Evolutionary conservation across 2,329 filamentous ascomycete species (phyloP), one percentile per base, ranked within the genome.

Genomic region (Pseudocercospora pini-densiflorae): DNA sequence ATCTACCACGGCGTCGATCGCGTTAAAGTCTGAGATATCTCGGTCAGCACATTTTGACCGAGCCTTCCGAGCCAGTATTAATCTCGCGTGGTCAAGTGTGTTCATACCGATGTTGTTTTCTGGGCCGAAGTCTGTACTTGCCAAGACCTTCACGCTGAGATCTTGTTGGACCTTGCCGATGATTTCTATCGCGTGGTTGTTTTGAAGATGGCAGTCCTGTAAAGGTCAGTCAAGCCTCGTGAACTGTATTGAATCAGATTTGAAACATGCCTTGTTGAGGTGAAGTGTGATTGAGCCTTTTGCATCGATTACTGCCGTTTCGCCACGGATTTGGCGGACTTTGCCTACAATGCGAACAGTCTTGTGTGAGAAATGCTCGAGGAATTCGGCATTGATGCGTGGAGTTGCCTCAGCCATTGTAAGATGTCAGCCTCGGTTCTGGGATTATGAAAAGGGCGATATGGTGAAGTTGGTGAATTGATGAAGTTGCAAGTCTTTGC

Each of bases 301-400:
- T 5, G 92, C 90, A 64, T 97, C 93, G 31, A 98, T 86, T 5
- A 89, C 88, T 0, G 93, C 94, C 59, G 87, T 86, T 61, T 95
- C 92, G 71, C 94, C 94, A 60, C 90, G 89, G 24, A 98, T 84
- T 74, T 95, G 90, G 3, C 88, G 87, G 55, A 98, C 93, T 74
- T 91, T 93, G 74, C 95, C 95, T 5, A 97, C 85, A 63, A 98
- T 84, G 73, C 93, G 93, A 69, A 98, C 92, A 68, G 91, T 92
- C 71, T 88, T 82, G 76, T 86, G 80, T 59, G 81, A 79, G 81
- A 94, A 97, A 75, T 85, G 85, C 77, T 93, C 88, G 65, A 98
- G 90, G 80, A 94, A 91, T 47, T 86, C 82, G 61, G 91, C 91
- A 57, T 92, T 92, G 78, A 97, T 88, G 79, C 95, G 93, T 31